Conservation (phyloP, 1,284 basidiomycete genomes). For the Microstroma glucosiphilum region DNA sequence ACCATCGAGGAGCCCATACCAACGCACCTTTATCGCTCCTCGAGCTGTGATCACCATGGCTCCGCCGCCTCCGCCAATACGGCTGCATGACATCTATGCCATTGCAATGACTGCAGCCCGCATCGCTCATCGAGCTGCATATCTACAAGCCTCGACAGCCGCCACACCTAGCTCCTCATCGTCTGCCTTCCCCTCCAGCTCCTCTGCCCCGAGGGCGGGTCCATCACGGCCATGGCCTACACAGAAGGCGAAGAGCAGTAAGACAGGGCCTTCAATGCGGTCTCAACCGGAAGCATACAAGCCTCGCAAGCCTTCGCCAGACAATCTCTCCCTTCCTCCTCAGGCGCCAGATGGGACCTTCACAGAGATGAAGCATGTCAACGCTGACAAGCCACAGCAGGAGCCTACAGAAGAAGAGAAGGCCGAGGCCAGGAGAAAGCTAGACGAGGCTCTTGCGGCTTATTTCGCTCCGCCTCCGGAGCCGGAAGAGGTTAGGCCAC, state of each 20-base stretch:
- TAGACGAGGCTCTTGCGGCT: slow-evolving; percentile 12
- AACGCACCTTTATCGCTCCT: too few relatives aligned
- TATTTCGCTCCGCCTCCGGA: slow-evolving; percentile 12
- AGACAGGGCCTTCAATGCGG: background rate
- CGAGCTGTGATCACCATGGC: too few relatives aligned
- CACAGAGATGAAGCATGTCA: slow-evolving; percentile 20
- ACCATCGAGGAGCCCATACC: too few relatives aligned
- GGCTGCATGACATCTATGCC: background rate
- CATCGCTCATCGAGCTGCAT: slow-evolving; percentile 5
- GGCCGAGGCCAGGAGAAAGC: slow-evolving; percentile 5
- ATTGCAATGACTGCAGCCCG: background rate
- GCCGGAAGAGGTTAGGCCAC: background rate
- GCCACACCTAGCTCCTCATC: slow-evolving; percentile 4
- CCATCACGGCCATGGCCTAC: slow-evolving; percentile 9
- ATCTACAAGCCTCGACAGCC: background rate
- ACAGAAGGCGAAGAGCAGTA: background rate
- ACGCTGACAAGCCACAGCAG: slow-evolving; percentile 1
- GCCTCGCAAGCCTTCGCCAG: slow-evolving; percentile 7
- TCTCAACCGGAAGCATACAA: background rate
- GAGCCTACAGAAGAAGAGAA: background rate
- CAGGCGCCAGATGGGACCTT: slow-evolving; percentile 18
- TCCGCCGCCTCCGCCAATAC: too few relatives aligned
- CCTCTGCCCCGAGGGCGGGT: background rate
- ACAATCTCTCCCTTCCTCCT: slow-evolving; percentile 11
- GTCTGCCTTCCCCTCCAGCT: slow-evolving; percentile 4